Evolutionary conservation across 225 moss, liverwort and hornwort genomes (phyloP).

Genomic region (Sphagnum contortum): DNA sequence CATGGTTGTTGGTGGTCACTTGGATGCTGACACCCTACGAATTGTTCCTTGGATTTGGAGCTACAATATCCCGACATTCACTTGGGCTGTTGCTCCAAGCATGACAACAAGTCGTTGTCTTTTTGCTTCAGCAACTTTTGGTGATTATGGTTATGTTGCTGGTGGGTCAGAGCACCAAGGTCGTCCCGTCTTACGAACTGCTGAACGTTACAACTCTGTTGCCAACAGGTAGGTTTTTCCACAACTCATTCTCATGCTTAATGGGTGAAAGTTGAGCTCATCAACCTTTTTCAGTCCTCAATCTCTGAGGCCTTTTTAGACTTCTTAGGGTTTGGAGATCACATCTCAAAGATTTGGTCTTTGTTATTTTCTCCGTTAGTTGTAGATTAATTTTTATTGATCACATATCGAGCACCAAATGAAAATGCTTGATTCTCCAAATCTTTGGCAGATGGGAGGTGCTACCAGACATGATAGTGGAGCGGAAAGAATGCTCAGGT

Average conservation of each 20-base stretch:
- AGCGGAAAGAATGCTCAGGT: conserved; percentile 27
- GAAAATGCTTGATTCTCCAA: no score
- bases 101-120: conserved; percentile 27
- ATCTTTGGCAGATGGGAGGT: conserved; percentile 15
- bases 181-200: conserved; percentile 7
- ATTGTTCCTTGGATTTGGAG: conserved; percentile 12
- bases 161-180: conserved; percentile 18
- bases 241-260: no score
- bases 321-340: no score
- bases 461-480: conserved; percentile 16
- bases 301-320: no score
- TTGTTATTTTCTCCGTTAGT: no score
- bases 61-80: conserved; percentile 8
- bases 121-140: conserved; percentile 29
- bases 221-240: background rate
- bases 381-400: no score
- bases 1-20: conserved; percentile 18
- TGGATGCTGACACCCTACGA: background rate
- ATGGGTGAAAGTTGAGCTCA: no score
- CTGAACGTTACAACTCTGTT: conserved; percentile 15
- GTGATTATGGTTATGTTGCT: conserved; percentile 22
- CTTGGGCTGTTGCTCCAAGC: conserved; percentile 15
- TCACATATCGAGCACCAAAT: no score
- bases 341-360: no score
- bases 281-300: no score